phyloP scores from a whole-genome alignment of 441 rosid genomes.

The Populus hybrid region DNA sequence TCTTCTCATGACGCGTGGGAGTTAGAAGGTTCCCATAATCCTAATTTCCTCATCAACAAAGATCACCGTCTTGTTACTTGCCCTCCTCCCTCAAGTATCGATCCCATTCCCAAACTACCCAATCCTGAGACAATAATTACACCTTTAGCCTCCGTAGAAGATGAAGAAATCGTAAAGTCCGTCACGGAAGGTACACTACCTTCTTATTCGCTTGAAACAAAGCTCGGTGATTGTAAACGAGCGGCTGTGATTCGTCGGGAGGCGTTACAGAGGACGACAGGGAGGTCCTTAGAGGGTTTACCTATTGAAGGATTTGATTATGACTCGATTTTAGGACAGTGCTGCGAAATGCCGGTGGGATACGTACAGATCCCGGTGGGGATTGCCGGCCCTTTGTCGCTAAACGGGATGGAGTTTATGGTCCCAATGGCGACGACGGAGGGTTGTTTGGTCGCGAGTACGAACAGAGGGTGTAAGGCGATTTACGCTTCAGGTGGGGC shows the following conservation, averaged over 20 bases:
- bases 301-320: conserved; percentile 93
- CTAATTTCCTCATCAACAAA: conserved; percentile 10
- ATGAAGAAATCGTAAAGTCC: conserved; percentile 64
- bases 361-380: conserved; percentile 91
- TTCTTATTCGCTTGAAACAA: conserved; percentile 60
- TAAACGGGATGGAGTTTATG: conserved; percentile 63
- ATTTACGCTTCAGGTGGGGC: conserved; percentile 74
- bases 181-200: conserved; percentile 54
- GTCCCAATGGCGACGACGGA: conserved; percentile 96
- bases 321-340: conserved; percentile 74
- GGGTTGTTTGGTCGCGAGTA: conserved; percentile 84
- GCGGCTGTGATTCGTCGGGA: conserved; percentile 74
- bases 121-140: conserved; percentile 20
- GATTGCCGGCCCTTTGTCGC: conserved; percentile 70
- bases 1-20: conserved; percentile 69
- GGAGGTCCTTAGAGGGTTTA: conserved; percentile 62
- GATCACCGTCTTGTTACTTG: conserved; percentile 20
- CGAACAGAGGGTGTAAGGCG: conserved; percentile 89
- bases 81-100: conserved; percentile 9
- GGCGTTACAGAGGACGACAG: conserved; percentile 67
- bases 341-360: conserved; percentile 95
- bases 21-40: conserved; percentile 30
- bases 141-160: conserved; percentile 44
- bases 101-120: conserved; percentile 19
- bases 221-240: conserved; percentile 73